Percentiles rank a stretch among this genome's conserved stretches.
phyloP scores from a whole-genome alignment of 1,284 basidiomycete species.

The Abortiporus biennis region DNA sequence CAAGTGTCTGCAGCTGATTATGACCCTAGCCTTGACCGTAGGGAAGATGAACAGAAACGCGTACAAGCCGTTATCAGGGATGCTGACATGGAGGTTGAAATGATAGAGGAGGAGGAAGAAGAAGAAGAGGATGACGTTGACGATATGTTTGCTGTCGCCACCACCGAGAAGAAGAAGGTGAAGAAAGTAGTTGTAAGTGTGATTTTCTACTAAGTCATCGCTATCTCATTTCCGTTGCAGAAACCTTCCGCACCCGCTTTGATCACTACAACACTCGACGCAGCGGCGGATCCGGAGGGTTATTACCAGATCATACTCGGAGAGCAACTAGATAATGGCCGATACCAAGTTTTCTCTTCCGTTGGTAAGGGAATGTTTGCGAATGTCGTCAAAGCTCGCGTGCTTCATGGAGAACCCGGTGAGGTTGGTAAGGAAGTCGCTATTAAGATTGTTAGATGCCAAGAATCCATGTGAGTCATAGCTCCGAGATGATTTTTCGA shows the following conservation, averaged over 20 bases:
- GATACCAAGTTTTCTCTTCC: slow-evolving; percentile 92
- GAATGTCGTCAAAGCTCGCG: slow-evolving; percentile 87
- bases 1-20: slow-evolving; percentile 91
- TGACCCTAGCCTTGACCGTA: slow-evolving; percentile 80
- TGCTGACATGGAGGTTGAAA: slow-evolving; percentile 41
- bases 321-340: slow-evolving; percentile 87
- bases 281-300: slow-evolving; percentile 85
- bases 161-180: slow-evolving; percentile 52
- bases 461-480: slow-evolving; percentile 88
- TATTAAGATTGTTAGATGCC: slow-evolving; percentile 94
- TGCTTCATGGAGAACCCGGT: slow-evolving; percentile 65
- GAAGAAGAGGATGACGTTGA: slow-evolving; percentile 76
- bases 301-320: slow-evolving; percentile 95
- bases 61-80: slow-evolving; percentile 41
- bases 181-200: slow-evolving; percentile 46
- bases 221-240: slow-evolving; percentile 27
- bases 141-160: slow-evolving; percentile 81
- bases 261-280: slow-evolving; percentile 65
- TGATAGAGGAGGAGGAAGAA: slow-evolving; percentile 49
- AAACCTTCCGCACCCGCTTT: slow-evolving; percentile 55
- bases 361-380: slow-evolving; percentile 99
- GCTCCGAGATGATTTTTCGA: not conserved
- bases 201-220: slow-evolving; percentile 8
- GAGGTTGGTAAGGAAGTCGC: slow-evolving; percentile 83
- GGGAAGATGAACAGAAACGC: slow-evolving; percentile 74